phyloP scores from a whole-genome alignment of 768 basidiomycete species.

The Pisolithus marmoratus region DNA sequence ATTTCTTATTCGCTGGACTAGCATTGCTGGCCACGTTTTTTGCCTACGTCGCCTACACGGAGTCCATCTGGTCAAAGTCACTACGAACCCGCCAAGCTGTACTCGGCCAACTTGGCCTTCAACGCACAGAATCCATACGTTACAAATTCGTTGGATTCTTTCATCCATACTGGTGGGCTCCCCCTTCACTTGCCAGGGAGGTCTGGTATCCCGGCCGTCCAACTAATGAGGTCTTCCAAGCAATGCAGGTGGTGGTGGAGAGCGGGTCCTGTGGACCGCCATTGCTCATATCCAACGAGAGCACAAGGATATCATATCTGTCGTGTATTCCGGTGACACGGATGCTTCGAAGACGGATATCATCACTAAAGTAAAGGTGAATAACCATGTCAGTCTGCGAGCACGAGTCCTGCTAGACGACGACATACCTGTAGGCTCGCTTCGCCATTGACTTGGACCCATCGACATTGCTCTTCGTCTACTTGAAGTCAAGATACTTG shows the following conservation, averaged over 20 bases:
- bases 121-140: not conserved
- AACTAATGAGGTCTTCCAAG: slow-evolving; percentile 42
- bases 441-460: slow-evolving; percentile 76
- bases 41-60: slow-evolving; percentile 21
- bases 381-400: slow-evolving; percentile 1
- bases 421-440: slow-evolving; percentile 46
- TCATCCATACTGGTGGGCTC: slow-evolving; percentile 88
- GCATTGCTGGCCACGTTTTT: slow-evolving; percentile 9
- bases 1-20: slow-evolving; percentile 13
- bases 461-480: slow-evolving; percentile 70
- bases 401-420: not conserved
- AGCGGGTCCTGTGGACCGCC: slow-evolving; percentile 93
- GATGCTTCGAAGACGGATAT: slow-evolving; percentile 79
- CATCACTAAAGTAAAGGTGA: slow-evolving; percentile 73
- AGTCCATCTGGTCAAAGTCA: slow-evolving; percentile 17
- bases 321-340: slow-evolving; percentile 87
- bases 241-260: slow-evolving; percentile 96
- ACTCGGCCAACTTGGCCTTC: slow-evolving; percentile 13
- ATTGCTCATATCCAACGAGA: slow-evolving; percentile 68
- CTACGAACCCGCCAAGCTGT: slow-evolving; percentile 13
- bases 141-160: slow-evolving; percentile 72
- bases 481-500: slow-evolving; percentile 59
- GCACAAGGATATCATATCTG: slow-evolving; percentile 57
- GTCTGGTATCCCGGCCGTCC: not conserved
- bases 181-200: not conserved